Evolutionary conservation across 2,329 filamentous ascomycete species (phyloP).

Genomic region (Aspergillus versicolor): DNA sequence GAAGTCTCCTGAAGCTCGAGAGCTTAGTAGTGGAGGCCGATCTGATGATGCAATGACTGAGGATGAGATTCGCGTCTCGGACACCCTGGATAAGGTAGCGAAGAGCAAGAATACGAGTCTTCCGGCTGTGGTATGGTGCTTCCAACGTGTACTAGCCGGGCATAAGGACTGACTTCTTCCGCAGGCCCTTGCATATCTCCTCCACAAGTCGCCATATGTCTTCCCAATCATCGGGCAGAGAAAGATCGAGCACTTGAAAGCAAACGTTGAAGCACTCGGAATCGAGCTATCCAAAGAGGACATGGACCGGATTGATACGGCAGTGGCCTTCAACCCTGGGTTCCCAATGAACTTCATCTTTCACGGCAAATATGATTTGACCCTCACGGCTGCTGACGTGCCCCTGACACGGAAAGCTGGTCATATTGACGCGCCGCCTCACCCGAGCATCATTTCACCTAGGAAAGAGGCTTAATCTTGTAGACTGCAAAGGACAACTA

Average conservation of each 20-base stretch:
- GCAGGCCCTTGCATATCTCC: constrained; percentile 69
- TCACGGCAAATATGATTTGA: constrained; percentile 2
- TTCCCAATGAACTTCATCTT: constrained; percentile 31
- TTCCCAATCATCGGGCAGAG: constrained; percentile 72
- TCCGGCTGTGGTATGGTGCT: not conserved
- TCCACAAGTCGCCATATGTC: constrained; percentile 69
- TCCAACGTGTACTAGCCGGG: no score
- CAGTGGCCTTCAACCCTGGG: constrained; percentile 53
- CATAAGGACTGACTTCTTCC: constrained; percentile 47
- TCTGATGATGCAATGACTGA: constrained; percentile 41
- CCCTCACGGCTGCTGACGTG: constrained; percentile 11
- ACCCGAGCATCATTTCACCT: no score
- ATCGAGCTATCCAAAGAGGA: constrained; percentile 60
- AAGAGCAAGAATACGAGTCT: not conserved
- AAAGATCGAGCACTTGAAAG: constrained; percentile 67
- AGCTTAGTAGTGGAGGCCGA: not conserved
- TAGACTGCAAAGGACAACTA: no score
- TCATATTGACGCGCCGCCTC: no score
- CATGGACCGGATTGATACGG: constrained; percentile 56
- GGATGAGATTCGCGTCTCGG: constrained; percentile 49
- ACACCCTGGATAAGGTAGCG: not conserved
- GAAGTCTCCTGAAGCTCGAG: not conserved
- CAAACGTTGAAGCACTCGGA: constrained; percentile 67
- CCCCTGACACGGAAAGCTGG: constrained; percentile 2
- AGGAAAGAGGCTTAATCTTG: no score